Evolutionary conservation across 352 stramenopile genomes (phyloP), one percentile per base, ranked within the genome.

Genomic region (Globisporangium emineosum): DNA sequence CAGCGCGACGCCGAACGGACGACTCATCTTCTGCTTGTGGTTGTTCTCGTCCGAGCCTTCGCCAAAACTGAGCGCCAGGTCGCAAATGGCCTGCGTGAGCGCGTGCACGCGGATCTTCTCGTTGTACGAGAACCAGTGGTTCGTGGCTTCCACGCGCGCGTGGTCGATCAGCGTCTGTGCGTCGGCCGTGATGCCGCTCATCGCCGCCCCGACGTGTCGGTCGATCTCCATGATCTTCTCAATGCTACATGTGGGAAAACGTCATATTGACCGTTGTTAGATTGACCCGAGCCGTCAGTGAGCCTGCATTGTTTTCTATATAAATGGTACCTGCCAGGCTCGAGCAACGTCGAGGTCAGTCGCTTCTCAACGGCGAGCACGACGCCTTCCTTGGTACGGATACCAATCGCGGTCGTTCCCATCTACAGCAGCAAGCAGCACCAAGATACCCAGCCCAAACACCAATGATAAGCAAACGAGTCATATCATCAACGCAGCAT

Each of bases 181-280:
- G 78, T 99, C 98, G 37, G 97, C 97, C 17, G 98, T 98, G 51
- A 99, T 89, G 54, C 98, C 98, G 69, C 92, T 98, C 96, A 99
- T 99, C 65, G 98, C 98, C 32, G 91, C 97, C 32, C 97, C 98
- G 53, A 99, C 89, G 79, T 99, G 97, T 12, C 79, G 83, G 76
- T 99, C 98, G 66, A 99, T 97, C 76, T 99, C 97, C 75, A 99
- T 97, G 78, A 99, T 99, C 83, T 99, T 99, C 74, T 99, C 97
- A 50, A 99, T 98, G 72, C 92, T 99, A 49, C 70, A 59, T 37
- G 32, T 10, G 35, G 12, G 12, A 15, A 43, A 43, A 13, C 6
- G 69, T 66, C 30, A 23, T 37, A 56, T 21, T n/a, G n/a, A n/a
- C n/a, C n/a, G n/a, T n/a, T n/a, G 29, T 32, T 32, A 32, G 29